Evolutionary conservation across 768 basidiomycete genomes (phyloP), one percentile per base, ranked within the genome.

Genomic region (Psilocybe cyanescens): DNA sequence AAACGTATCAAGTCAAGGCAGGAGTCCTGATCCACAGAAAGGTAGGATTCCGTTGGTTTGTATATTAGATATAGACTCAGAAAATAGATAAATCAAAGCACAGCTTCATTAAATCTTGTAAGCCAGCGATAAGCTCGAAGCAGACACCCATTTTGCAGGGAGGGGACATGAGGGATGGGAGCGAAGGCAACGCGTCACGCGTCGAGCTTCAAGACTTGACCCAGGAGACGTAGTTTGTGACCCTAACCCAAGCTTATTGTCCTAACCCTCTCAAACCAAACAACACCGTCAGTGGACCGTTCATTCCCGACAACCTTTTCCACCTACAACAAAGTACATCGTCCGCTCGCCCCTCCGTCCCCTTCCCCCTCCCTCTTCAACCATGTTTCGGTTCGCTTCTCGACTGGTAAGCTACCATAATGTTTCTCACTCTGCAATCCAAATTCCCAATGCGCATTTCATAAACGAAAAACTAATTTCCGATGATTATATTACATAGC

Each of bases 301-400:
- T 60, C 57, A 65, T 59, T 61, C 66, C 67, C 69, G 70, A 65
- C 48, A 44, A 46, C 46, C 53, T 58, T 61, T 51, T 51, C 37
- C 52, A 65, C 53, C 52, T 35, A n/a, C 41, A 12, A 44, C 41
- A 11, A 44, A 44, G 37, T 39, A 39, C 37, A 8, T 39, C 37
- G 8, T 39, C 37, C 37, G 8, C 37, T 44, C 41, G 5, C 41
- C 14, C 39, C 47, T 44, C 46, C 29, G 41, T 56, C 59, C 14
- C 30, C 24, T 9, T 47, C 56, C 50, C 52, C 54, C 37, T 58
- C 51, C 7, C 41, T 52, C 41, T 28, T 37, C 31, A 56, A 30
- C 60, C 51, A 76, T 76, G 75, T 76, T 70, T 67, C 70, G 75
- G 65, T 67, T 70, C 55, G 74, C 73, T 24, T 73, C 69, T 63